These are phyloP conservation scores for Coemansia sp. DNA, from an alignment of 192 early-diverging fungal species.

Conservation along the genomic window DNA sequence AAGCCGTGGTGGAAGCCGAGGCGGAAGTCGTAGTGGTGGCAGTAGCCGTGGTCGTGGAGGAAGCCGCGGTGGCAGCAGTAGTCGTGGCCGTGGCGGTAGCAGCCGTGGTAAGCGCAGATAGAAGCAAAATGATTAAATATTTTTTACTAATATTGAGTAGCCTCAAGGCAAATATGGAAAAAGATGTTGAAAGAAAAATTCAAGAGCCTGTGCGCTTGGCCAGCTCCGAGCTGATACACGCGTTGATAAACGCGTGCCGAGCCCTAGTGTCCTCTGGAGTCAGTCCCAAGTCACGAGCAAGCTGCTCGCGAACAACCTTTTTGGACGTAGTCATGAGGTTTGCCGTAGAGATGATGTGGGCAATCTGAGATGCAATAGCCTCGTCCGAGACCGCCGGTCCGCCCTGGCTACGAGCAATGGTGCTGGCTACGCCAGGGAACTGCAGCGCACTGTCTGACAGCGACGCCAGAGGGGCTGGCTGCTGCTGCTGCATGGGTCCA, in stretches of 20 bases:
- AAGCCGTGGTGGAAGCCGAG: neutral
- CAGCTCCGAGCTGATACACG: constrained; percentile 60
- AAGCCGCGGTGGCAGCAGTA: constrained; percentile 5
- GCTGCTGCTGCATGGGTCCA: constrained; percentile 3
- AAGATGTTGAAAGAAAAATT: constrained; percentile 4
- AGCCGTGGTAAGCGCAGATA: constrained; percentile 34
- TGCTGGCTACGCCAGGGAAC: neutral
- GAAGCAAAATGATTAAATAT: neutral
- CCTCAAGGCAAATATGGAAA: neutral
- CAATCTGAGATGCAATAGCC: constrained; percentile 64
- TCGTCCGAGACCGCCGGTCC: constrained; percentile 62
- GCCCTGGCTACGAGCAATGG: constrained; percentile 21
- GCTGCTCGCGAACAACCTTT: constrained; percentile 91
- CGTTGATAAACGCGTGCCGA: constrained; percentile 85
- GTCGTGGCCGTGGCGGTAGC: constrained; percentile 18
- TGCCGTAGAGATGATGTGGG: constrained; percentile 78
- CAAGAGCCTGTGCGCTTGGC: constrained; percentile 34
- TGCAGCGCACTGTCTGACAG: neutral
- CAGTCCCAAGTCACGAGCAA: constrained; percentile 73
- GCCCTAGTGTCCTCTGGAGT: constrained; percentile 66
- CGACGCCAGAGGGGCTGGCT: neutral
- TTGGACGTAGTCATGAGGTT: constrained; percentile 98
- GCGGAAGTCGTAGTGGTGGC: neutral
- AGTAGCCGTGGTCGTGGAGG: neutral
- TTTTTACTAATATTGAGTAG: neutral